A percentile compares a stretch with the other conserved stretches of the same genome.
These are phyloP conservation scores for Penicillium olsonii DNA, from an alignment of 2,329 filamentous ascomycete genomes.

Conservation along the genomic window DNA sequence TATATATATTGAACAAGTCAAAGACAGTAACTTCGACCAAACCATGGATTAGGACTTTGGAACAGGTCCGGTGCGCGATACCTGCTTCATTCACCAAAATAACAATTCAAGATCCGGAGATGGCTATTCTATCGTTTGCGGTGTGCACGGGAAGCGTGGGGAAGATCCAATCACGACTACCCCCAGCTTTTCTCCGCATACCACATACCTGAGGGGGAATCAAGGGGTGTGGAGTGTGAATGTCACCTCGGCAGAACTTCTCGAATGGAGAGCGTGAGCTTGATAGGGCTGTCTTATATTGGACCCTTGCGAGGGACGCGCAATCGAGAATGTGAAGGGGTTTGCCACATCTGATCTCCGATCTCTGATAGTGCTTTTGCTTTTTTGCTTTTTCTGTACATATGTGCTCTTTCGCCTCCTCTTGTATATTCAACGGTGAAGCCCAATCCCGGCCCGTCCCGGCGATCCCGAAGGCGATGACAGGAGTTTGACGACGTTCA, in stretches of 20 bases:
- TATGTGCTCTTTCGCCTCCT: neutral
- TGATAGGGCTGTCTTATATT: slow-evolving; percentile 7
- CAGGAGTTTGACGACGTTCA: slow-evolving; percentile 4
- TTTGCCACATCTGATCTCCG: neutral
- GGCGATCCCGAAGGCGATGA: slow-evolving; percentile 7
- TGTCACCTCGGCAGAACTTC: slow-evolving; percentile 9
- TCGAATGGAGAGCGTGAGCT: neutral
- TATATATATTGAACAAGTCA: too few species aligned
- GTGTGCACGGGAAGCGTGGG: neutral
- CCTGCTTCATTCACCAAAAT: too few species aligned
- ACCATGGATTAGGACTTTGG: too few species aligned
- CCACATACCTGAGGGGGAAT: neutral
- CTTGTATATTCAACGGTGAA: neutral
- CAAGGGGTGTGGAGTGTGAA: neutral
- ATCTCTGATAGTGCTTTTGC: neutral
- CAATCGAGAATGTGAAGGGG: slow-evolving; percentile 17
- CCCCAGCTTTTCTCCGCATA: slow-evolving; percentile 12
- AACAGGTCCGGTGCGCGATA: too few species aligned
- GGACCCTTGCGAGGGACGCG: slow-evolving; percentile 13
- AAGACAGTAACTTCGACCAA: too few species aligned
- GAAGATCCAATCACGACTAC: neutral
- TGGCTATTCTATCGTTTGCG: neutral
- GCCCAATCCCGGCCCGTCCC: slow-evolving; percentile 13
- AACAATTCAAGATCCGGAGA: too few species aligned
- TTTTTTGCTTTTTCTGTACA: neutral